Evolutionary conservation across 257 asterid genomes (phyloP).

Genomic region (Nicotiana otophora): DNA sequence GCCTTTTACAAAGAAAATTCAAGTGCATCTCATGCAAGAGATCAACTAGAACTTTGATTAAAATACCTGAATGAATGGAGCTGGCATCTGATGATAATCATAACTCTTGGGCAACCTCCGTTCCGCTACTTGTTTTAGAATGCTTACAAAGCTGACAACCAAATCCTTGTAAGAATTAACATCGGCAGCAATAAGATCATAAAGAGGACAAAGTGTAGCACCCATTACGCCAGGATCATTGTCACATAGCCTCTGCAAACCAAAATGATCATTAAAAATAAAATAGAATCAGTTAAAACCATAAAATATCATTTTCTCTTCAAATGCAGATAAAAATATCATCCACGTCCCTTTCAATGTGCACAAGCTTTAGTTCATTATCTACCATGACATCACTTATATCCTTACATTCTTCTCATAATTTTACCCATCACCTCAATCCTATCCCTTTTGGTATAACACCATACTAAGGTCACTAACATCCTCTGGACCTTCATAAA

Average conservation of each 20-base stretch:
- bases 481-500: not conserved
- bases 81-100: conserved; percentile 98
- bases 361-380: not conserved
- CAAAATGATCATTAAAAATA: not conserved
- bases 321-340: not conserved
- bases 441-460: not conserved
- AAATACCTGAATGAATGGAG: conserved; percentile 90
- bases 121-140: conserved; percentile 96
- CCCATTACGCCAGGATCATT: conserved; percentile 99
- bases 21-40: not conserved
- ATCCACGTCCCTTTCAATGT: not conserved
- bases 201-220: conserved; percentile 91
- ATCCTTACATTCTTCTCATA: conserved; percentile 4
- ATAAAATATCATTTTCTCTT: not conserved
- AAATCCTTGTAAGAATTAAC: conserved; percentile 73
- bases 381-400: not conserved
- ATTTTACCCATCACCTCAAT: not conserved
- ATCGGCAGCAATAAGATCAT: conserved; percentile 71
- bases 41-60: not conserved
- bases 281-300: not conserved
- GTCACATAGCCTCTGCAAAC: conserved; percentile 81
- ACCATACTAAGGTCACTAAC: not conserved
- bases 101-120: conserved; percentile 89
- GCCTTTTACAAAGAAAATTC: not conserved
- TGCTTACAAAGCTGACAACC: conserved; percentile 83